phyloP scores from a whole-genome alignment of 495 filamentous ascomycete genomes.

The Penicillium cinerascens region DNA sequence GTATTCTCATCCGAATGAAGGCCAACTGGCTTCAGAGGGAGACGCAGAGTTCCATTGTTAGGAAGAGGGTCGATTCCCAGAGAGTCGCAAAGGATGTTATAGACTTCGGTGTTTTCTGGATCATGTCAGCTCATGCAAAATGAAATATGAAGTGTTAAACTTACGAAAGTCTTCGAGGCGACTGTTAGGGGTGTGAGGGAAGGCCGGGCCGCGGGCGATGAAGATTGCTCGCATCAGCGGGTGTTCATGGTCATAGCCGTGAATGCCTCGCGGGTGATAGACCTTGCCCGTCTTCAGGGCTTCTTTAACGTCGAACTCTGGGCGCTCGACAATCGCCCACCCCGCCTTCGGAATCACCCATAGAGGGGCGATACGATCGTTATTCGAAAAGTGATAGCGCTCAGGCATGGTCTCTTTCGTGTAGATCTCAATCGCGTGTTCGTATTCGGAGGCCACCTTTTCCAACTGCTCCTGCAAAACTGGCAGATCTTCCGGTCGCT shows the following conservation, averaged over 20 bases:
- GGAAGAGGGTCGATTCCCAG: conserved; percentile 63
- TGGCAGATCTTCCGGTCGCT: conserved; percentile 56
- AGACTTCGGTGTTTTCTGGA: conserved; percentile 88
- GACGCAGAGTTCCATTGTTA: conserved; percentile 84
- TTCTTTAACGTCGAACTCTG: conserved; percentile 68
- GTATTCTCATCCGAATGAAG: conserved; percentile 55
- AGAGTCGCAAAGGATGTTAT: conserved; percentile 88
- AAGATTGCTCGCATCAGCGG: conserved; percentile 93
- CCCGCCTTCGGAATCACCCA: conserved; percentile 91
- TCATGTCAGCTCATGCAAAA: not conserved
- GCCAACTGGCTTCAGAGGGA: conserved; percentile 68
- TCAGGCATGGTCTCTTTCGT: conserved; percentile 83
- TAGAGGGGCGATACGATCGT: conserved; percentile 82
- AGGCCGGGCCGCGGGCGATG: conserved; percentile 81
- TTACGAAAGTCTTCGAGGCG: conserved; percentile 79
- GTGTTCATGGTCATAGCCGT: conserved; percentile 88
- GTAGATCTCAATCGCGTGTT: conserved; percentile 76
- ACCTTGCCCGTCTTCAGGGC: conserved; percentile 55
- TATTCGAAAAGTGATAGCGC: conserved; percentile 81
- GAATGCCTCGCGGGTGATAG: conserved; percentile 75
- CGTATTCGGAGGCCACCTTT: conserved; percentile 46
- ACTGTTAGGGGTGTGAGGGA: conserved; percentile 79
- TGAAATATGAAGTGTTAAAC: conserved; percentile 34
- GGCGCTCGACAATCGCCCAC: conserved; percentile 79
- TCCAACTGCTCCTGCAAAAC: conserved; percentile 32